phyloP scores from a whole-genome alignment of 2,329 filamentous ascomycete species.

The Aspergillus fumigatiaffinis region DNA sequence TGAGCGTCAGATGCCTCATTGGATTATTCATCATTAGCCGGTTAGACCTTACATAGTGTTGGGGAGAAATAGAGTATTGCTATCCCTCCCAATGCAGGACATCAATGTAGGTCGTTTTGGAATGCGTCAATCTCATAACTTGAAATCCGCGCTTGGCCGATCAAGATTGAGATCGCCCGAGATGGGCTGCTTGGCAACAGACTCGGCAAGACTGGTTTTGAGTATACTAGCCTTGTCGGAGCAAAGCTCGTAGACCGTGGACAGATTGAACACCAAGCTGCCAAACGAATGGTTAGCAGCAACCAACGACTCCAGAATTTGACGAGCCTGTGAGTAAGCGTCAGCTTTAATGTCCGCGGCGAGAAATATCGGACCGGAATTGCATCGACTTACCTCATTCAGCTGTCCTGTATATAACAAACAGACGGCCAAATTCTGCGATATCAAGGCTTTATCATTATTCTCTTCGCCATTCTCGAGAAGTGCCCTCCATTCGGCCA shows the following conservation, averaged over 20 bases:
- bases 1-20: neutral
- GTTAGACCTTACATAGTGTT: slow-evolving; percentile 9
- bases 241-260: slow-evolving; percentile 87
- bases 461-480: slow-evolving; percentile 42
- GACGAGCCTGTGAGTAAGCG: slow-evolving; percentile 51
- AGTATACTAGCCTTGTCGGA: slow-evolving; percentile 68
- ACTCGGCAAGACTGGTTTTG: slow-evolving; percentile 69
- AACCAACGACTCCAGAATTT: slow-evolving; percentile 64
- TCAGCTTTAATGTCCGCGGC: slow-evolving; percentile 1
- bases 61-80: neutral
- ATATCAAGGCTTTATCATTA: slow-evolving; percentile 63
- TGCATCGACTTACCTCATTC: slow-evolving; percentile 53
- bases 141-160: slow-evolving; percentile 69
- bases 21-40: neutral
- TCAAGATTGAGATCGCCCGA: slow-evolving; percentile 61
- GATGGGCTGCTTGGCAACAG: slow-evolving; percentile 58
- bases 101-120: neutral
- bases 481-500: slow-evolving; percentile 57
- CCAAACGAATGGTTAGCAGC: slow-evolving; percentile 64
- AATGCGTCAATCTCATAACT: slow-evolving; percentile 50
- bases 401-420: slow-evolving; percentile 77
- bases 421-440: slow-evolving; percentile 79
- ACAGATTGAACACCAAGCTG: slow-evolving; percentile 81
- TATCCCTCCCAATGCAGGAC: neutral
- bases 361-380: neutral